A percentile compares a stretch with the other conserved stretches of the same genome.
Conservation (phyloP, 1,284 basidiomycete genomes). For the Pisolithus thermaeus region DNA sequence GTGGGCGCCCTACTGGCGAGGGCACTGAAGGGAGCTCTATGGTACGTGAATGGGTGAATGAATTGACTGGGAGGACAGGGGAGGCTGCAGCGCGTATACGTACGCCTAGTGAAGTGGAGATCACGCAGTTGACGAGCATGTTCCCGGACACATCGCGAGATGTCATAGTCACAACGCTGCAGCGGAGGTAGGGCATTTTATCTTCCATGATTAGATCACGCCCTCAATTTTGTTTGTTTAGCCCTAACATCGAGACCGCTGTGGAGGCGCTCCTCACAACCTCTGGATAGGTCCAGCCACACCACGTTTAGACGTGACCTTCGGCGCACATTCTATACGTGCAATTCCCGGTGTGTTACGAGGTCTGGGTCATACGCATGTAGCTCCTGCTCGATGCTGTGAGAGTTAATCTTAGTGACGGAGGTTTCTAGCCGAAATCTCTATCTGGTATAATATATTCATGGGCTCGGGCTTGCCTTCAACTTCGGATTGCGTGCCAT, state of each 20-base stretch:
- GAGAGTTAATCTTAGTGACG: too few relatives aligned
- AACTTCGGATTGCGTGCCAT: too few relatives aligned
- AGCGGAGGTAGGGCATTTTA: slow-evolving; percentile 61
- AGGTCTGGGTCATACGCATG: too few relatives aligned
- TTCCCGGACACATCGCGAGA: slow-evolving; percentile 77
- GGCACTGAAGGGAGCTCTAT: slow-evolving; percentile 40
- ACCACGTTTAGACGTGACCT: neutral
- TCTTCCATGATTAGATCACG: neutral
- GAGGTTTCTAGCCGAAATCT: too few relatives aligned
- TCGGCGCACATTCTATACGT: too few relatives aligned
- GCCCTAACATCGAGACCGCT: slow-evolving; percentile 72
- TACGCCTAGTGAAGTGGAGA: slow-evolving; percentile 70
- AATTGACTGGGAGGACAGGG: slow-evolving; percentile 62
- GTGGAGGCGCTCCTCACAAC: slow-evolving; percentile 71
- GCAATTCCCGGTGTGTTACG: too few relatives aligned
- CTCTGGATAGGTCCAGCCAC: neutral
- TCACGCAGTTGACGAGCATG: slow-evolving; percentile 69
- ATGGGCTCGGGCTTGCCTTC: too few relatives aligned
- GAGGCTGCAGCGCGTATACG: slow-evolving; percentile 49
- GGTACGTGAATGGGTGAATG: slow-evolving; percentile 78
- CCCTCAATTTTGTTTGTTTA: slow-evolving; percentile 22
- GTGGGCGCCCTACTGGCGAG: slow-evolving; percentile 5
- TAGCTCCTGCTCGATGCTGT: too few relatives aligned
- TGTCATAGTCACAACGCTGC: slow-evolving; percentile 71
- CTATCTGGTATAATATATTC: too few relatives aligned